Evolutionary conservation across 345 rosid genomes (phyloP), one percentile per base, ranked within the genome.

Genomic region (Brassica carinata): DNA sequence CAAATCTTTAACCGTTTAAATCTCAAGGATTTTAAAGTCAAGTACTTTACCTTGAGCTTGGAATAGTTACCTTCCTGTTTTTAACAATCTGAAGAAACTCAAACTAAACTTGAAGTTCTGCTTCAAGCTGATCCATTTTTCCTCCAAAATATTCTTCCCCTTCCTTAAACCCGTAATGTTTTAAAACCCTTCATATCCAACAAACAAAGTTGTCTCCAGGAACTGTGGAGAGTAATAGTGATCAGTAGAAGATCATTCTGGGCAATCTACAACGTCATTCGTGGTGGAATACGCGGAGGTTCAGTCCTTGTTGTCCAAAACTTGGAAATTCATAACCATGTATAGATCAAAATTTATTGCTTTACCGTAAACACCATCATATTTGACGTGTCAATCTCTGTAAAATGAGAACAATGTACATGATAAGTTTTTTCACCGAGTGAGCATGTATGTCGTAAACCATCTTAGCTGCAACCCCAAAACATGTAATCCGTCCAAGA

Each of bases 81-180:
- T 83, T 89, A 82, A 84, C 85, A 73, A 79, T 83, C 77, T 89
- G 94, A 75, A 92, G 81, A 65, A 75, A 84, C 65, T 92, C 87
- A 38, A 91, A 82, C 82, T 92, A 92, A 1, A 82, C 89, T 84
- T 90, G 86, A 30, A 94, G 91, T 84, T 94, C 96, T 14, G 88
- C 94, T 84, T 88, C 92, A n/a, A 92, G 92, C 65, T 73, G 83
- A 75, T 86, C 84, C 87, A 87, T 89, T 72, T 86, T 94, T 64
- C 86, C 94, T 51, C 79, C 86, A 0, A 58, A 30, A 81, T 67
- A 75, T 14, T 69, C 30, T 68, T 83, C 85, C 26, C 78, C 86
- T 26, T 33, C 72, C 62, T 82, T 85, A 23, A 73, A 69, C 0
- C 57, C 38, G 13, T 79, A 82, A 19, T 68, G 83, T 14, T 62